Evolutionary conservation across 768 basidiomycete species (phyloP).

Genomic region (Russula brevipes): DNA sequence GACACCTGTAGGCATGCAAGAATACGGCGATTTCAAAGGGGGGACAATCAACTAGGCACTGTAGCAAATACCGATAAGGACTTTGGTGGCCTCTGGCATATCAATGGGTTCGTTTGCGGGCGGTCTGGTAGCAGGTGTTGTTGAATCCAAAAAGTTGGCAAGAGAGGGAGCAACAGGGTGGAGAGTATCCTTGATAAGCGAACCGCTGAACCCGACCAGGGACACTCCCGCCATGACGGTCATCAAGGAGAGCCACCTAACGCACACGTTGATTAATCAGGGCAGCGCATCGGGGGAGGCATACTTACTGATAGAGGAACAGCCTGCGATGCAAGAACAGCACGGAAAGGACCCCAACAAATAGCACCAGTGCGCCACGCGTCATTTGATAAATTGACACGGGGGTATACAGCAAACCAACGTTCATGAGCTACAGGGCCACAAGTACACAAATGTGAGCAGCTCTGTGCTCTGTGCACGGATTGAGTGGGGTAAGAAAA

Average conservation of each 20-base stretch:
- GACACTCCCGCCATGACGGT: slow-evolving; percentile 83
- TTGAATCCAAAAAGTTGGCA: slow-evolving; percentile 27
- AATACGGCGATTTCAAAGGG: slow-evolving; percentile 20
- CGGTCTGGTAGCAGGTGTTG: slow-evolving; percentile 29
- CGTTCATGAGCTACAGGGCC: slow-evolving; percentile 70
- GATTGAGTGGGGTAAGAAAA: neutral
- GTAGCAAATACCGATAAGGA: slow-evolving; percentile 59
- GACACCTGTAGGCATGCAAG: slow-evolving; percentile 52
- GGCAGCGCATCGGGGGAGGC: neutral
- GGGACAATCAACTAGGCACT: slow-evolving; percentile 20
- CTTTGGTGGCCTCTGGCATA: slow-evolving; percentile 59
- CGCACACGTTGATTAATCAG: slow-evolving; percentile 12
- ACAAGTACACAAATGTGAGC: slow-evolving; percentile 3
- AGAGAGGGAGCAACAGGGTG: slow-evolving; percentile 41
- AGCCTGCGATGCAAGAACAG: slow-evolving; percentile 82
- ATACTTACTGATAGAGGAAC: slow-evolving; percentile 75
- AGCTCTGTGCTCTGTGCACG: neutral
- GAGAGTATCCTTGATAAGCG: slow-evolving; percentile 71
- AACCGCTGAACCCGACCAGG: slow-evolving; percentile 85
- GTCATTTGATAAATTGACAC: slow-evolving; percentile 99
- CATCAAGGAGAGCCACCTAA: slow-evolving; percentile 84
- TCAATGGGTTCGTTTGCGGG: slow-evolving; percentile 45
- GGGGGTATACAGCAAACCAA: slow-evolving; percentile 92
- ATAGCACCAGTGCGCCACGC: slow-evolving; percentile 86
- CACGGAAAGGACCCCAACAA: slow-evolving; percentile 88